Conservation (phyloP, 208 protist species). For the Balamuthia mandrillaris region DNA sequence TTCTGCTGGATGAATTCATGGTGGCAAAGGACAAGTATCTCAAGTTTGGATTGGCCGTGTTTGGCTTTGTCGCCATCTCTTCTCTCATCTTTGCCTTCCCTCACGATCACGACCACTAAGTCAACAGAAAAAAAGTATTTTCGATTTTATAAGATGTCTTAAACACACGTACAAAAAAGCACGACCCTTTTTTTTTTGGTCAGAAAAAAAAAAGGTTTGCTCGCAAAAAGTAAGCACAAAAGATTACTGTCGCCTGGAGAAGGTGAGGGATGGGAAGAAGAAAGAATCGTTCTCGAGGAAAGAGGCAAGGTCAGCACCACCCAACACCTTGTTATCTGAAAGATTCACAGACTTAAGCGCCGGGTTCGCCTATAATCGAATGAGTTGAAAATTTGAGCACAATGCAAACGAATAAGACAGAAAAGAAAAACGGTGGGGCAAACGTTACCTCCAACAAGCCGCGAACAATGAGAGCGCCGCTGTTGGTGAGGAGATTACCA, state of each 20-base stretch:
- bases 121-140: neutral
- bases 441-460: neutral
- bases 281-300: neutral
- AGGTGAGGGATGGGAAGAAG: neutral
- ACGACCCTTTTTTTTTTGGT: too few species aligned
- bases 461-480: neutral
- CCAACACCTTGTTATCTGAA: neutral
- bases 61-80: neutral
- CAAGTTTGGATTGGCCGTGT: neutral
- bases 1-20: neutral
- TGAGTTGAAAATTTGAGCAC: neutral
- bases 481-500: neutral
- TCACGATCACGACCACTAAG: neutral
- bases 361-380: neutral
- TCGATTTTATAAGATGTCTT: too few species aligned
- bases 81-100: neutral
- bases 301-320: neutral
- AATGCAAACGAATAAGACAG: neutral
- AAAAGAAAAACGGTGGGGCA: neutral
- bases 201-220: too few species aligned
- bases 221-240: too few species aligned
- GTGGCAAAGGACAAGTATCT: neutral
- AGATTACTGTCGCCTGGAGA: slow-evolving; percentile 10
- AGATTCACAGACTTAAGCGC: neutral
- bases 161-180: too few species aligned